Evolutionary conservation across 202 grass and related monocot genomes (phyloP), one percentile per base, ranked within the genome.

Genomic region (Hordeum pubiflorum): DNA sequence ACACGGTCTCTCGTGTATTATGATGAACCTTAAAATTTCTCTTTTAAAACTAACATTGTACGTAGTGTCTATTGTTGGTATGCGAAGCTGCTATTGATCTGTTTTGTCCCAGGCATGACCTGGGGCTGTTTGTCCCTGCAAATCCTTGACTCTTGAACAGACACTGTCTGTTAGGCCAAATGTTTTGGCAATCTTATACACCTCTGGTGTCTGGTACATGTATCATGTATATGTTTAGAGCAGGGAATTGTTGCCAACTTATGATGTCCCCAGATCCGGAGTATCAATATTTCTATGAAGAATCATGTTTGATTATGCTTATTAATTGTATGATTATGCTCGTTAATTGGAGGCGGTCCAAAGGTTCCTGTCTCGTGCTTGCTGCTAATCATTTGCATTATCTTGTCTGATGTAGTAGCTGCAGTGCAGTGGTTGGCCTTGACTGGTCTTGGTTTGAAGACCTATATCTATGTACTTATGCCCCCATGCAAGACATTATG

Each of bases 91-190:
- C 3, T 64, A 76, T 66, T 67, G 81, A 34, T 85, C 11, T 77
- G 64, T 74, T 54, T 39, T 41, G 76, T 63, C 57, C 61, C 17
- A 63, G 81, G 59, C 54, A 62, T 85, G 70, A 85, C 71, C 77
- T 77, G 31, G 41, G 63, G 46, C 2, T 52, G 46, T 52, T 13
- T 89, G 77, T 89, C 81, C 64, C 56, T 71, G 72, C 71, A 85
- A 71, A 84, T 85, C 71, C 64, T 85, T 85, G 78, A 89, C 82
- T 40, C 17, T 36, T n/a, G 55, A 22, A 62, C 77, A 76, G 77
- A 85, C 55, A 48, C 1, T 75, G 63, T 58, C 34, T 43, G 57
- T 3, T 37, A 14, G 56, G 41, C 6, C 40, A 81, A 48, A 81
- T 64, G 65, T 33, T 36, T 41, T 56, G 50, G 11, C 58, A 21